phyloP scores from a whole-genome alignment of 2,329 filamentous ascomycete species.

The Venturia oleaginea region DNA sequence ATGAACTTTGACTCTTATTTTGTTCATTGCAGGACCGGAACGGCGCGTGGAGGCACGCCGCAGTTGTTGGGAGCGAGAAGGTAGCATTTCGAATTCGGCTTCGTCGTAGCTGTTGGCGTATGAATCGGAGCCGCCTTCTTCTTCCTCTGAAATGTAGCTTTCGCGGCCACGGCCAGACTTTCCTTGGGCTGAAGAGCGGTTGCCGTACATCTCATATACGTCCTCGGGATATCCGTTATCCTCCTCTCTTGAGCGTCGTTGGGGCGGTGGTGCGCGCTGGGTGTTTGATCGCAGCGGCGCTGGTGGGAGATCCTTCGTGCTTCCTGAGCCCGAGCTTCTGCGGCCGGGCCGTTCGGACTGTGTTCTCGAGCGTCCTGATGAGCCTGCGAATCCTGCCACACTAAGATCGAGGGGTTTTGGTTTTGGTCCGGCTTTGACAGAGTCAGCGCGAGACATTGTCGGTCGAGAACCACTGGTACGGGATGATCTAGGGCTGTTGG shows the following conservation, averaged over 20 bases:
- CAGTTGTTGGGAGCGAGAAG: background rate
- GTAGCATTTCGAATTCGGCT: conserved; percentile 61
- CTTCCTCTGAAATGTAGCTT: conserved; percentile 71
- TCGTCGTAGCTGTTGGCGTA: conserved; percentile 53
- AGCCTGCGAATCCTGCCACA: conserved; percentile 34
- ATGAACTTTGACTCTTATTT: conserved; percentile 88
- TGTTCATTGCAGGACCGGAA: conserved; percentile 53
- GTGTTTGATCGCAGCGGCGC: background rate
- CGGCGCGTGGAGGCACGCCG: conserved; percentile 39
- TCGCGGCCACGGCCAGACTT: background rate
- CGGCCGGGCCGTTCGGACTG: conserved; percentile 11
- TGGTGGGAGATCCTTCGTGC: background rate
- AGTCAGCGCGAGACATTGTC: conserved; percentile 34
- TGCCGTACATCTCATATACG: conserved; percentile 16
- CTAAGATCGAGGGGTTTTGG: conserved; percentile 40
- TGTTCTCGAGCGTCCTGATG: conserved; percentile 14
- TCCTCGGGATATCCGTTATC: conserved; percentile 12
- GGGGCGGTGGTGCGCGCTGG: background rate
- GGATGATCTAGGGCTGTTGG: conserved; percentile 19
- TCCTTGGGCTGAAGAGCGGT: conserved; percentile 25
- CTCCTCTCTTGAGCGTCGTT: background rate
- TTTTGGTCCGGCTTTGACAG: conserved; percentile 40
- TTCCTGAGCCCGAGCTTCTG: background rate
- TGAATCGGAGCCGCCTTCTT: conserved; percentile 61
- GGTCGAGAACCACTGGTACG: background rate